Evolutionary conservation across 371 early-diverging fungal species (phyloP).

Genomic region (Mucor lusitanicus): DNA sequence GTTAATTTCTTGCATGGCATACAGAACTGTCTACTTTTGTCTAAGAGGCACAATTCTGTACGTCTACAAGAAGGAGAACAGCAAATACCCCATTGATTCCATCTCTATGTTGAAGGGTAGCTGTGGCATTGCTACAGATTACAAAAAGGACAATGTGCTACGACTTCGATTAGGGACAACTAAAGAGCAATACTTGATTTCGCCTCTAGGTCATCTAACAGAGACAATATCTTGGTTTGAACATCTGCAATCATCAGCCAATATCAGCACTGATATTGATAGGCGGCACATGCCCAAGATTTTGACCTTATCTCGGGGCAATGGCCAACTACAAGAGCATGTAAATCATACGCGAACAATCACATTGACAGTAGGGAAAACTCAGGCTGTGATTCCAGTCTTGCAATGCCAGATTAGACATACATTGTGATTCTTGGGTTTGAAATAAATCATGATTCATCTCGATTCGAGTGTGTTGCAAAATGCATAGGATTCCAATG

Average conservation of each 20-base stretch:
- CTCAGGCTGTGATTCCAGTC: constrained; percentile 12
- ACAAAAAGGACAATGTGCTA: constrained; percentile 14
- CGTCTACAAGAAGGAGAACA: background rate
- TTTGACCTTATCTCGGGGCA: constrained; percentile 13
- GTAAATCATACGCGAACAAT: background rate
- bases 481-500: background rate
- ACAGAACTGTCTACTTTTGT: constrained; percentile 13
- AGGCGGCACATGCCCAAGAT: constrained; percentile 21
- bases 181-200: constrained; percentile 20
- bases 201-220: background rate
- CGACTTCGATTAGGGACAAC: constrained; percentile 7
- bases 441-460: background rate
- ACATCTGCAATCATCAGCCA: constrained; percentile 22
- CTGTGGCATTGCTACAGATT: constrained; percentile 19
- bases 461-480: background rate
- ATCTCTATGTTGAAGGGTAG: constrained; percentile 19
- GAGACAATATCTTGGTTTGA: constrained; percentile 28
- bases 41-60: constrained; percentile 13
- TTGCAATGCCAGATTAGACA: background rate
- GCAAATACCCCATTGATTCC: background rate
- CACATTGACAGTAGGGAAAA: constrained; percentile 6
- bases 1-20: background rate
- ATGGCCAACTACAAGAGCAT: background rate
- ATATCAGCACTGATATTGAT: constrained; percentile 29
- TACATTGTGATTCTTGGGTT: background rate